Base-by-base conservation (phyloP, 2,329 filamentous ascomycete species). In the Bipolaris gigantea region DNA sequence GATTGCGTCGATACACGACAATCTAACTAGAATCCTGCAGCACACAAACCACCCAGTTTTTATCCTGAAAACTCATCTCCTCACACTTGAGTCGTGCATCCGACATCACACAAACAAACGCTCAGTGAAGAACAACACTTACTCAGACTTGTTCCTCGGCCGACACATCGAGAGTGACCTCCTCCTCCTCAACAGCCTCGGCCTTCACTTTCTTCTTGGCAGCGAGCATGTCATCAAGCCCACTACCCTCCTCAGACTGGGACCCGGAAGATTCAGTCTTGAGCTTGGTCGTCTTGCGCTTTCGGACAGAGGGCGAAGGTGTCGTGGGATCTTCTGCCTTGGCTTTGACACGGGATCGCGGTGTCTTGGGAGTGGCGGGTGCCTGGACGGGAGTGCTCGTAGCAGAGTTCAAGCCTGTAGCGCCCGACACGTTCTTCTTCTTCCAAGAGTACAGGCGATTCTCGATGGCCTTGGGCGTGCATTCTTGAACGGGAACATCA, bases 401-500 rank as follows among this genome's bases (percentile, higher is more conserved):
- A 10, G 54, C 34, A 13, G 32, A 15, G 27, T 30, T 45, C 10
- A 33, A 19, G 13, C 10, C 21, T 4, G 38, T 25, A n/a, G n/a
- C 23, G 18, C 27, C 30, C 25, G 50, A 16, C 1, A 32, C 41
- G 35, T 57, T 57, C 50, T 62, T 62, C 57, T 60, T 62, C 48
- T 67, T 67, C 50, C 62, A 61, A 16, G 33, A 18, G 30, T 42
- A 43, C 8, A 72, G 53, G n/a, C 66, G 65, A 47, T 65, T 57
- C 16, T 55, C 54, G 10, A 71, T 54, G 15, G 69, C 67, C 35
- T 70, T 72, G 40, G 64, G 57, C 0, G 69, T 70, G 44, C 63
- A 69, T 2, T 61, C 69, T 62, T 3, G 10, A 51, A 25, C 15
- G 42, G 10, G 27, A 7, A 32, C 13, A 36, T 1, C 10, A 42